These are phyloP conservation scores for Backusella tuberculispora DNA, from an alignment of 192 early-diverging fungal genomes.

Conservation along the genomic window DNA sequence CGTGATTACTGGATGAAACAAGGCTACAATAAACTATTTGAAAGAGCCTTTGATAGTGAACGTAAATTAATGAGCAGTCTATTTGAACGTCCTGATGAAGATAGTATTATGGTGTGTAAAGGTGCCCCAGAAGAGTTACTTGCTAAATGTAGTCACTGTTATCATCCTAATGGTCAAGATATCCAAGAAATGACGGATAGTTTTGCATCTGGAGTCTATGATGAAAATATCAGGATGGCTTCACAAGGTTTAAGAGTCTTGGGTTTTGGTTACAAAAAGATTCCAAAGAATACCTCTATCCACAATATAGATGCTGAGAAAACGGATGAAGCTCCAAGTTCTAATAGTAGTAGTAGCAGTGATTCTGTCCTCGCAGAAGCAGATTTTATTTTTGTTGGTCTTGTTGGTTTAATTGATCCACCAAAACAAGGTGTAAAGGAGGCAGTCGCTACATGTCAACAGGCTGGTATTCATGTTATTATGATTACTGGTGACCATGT, in stretches of 20 bases:
- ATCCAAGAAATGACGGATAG: slow-evolving; percentile 53
- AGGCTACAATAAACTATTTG: slow-evolving; percentile 57
- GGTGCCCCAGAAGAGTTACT: slow-evolving; percentile 94
- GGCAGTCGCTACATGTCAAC: slow-evolving; percentile 78
- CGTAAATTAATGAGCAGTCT: slow-evolving; percentile 95
- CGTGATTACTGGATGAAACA: slow-evolving; percentile 63
- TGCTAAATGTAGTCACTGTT: slow-evolving; percentile 52
- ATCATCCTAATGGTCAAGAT: not conserved
- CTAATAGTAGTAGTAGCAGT: slow-evolving; percentile 21
- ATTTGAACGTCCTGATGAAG: slow-evolving; percentile 47
- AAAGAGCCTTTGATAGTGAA: slow-evolving; percentile 93
- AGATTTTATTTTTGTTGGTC: slow-evolving; percentile 84
- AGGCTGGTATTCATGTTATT: slow-evolving; percentile 93
- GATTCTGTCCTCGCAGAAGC: slow-evolving; percentile 50
- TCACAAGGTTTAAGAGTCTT: slow-evolving; percentile 85
- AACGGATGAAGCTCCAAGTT: slow-evolving; percentile 24
- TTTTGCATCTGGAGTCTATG: slow-evolving; percentile 65
- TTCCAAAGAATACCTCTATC: slow-evolving; percentile 32
- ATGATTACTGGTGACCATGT: slow-evolving; percentile 99
- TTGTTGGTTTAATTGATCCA: slow-evolving; percentile 95
- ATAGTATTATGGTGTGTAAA: slow-evolving; percentile 56
- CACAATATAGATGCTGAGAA: not conserved
- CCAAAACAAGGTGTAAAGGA: slow-evolving; percentile 83
- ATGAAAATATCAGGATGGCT: slow-evolving; percentile 76
- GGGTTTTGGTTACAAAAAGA: slow-evolving; percentile 77